phyloP scores from a whole-genome alignment of 2,329 filamentous ascomycete species.

The Lachnellula hyalina region DNA sequence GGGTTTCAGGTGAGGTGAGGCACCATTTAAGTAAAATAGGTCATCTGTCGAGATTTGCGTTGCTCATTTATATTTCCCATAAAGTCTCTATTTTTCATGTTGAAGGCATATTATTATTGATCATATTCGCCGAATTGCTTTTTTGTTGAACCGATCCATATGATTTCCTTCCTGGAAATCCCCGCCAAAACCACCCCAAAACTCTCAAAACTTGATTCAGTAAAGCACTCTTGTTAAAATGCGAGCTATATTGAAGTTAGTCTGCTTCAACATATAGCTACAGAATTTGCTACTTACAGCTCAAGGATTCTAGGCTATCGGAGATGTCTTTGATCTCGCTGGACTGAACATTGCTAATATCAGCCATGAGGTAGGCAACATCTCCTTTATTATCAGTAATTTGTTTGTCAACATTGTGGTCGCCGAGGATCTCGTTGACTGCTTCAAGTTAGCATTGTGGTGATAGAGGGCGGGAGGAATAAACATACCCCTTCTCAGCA shows the following conservation, averaged over 20 bases:
- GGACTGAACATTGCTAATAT: conserved; percentile 81
- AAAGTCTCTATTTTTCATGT: conserved; percentile 11
- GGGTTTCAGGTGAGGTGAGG: too few species aligned
- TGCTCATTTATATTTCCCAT: background rate
- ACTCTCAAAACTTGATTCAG: conserved; percentile 14
- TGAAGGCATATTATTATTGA: conserved; percentile 21
- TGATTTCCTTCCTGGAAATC: conserved; percentile 3
- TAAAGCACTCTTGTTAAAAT: conserved; percentile 36
- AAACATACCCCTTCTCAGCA: conserved; percentile 68
- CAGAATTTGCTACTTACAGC: conserved; percentile 51
- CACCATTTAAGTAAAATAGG: too few species aligned
- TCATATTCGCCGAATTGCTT: conserved; percentile 13
- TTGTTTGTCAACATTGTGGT: conserved; percentile 99
- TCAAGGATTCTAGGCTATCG: conserved; percentile 73
- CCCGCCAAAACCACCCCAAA: background rate
- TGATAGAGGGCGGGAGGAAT: background rate
- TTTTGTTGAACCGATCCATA: conserved; percentile 19
- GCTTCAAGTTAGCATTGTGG: conserved; percentile 16
- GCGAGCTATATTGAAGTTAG: conserved; percentile 27
- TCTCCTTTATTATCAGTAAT: conserved; percentile 94
- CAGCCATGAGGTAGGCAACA: conserved; percentile 95
- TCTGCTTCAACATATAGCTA: background rate
- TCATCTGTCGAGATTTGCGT: background rate
- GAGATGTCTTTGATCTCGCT: conserved; percentile 81
- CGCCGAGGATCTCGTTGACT: conserved; percentile 91